Evolutionary conservation across 1,284 basidiomycete species (phyloP).

Genomic region (Sanghuangporus weigelae): DNA sequence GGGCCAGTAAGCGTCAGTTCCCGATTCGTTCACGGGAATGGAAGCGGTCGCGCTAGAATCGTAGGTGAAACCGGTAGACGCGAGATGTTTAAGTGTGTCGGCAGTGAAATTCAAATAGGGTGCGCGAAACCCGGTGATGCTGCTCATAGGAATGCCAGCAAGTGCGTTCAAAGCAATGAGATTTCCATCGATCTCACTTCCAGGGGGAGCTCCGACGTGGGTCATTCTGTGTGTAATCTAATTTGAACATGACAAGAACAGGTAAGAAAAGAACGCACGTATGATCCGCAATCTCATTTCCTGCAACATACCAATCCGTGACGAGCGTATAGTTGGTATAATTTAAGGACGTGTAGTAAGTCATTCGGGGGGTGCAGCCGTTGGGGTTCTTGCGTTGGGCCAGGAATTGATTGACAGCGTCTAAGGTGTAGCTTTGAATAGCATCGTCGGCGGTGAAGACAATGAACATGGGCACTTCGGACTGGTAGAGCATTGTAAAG

Average conservation of each 20-base stretch:
- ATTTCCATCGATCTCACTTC: constrained; percentile 73
- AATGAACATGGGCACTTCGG: constrained; percentile 65
- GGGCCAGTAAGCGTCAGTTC: constrained; percentile 75
- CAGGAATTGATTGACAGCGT: constrained; percentile 70
- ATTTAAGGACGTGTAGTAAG: constrained; percentile 67
- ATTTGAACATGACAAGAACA: constrained; percentile 15
- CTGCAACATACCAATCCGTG: constrained; percentile 81
- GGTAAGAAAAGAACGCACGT: constrained; percentile 43
- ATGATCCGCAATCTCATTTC: constrained; percentile 86
- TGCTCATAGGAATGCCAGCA: constrained; percentile 69
- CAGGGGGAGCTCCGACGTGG: constrained; percentile 62
- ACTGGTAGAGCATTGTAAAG: constrained; percentile 29
- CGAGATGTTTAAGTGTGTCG: constrained; percentile 57
- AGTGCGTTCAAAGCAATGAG: constrained; percentile 76
- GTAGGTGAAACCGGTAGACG: constrained; percentile 62
- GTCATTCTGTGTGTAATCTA: constrained; percentile 53
- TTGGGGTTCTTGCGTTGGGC: constrained; percentile 78
- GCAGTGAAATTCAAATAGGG: constrained; percentile 69
- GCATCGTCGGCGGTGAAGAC: constrained; percentile 73
- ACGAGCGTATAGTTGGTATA: constrained; percentile 80
- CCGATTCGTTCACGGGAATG: constrained; percentile 60
- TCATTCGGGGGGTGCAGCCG: constrained; percentile 73
- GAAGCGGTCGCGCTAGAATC: constrained; percentile 65
- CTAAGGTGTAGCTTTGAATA: constrained; percentile 68
- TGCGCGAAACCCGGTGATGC: constrained; percentile 73